Evolutionary conservation across 495 filamentous ascomycete genomes (phyloP).

Genomic region (Aspergillus mulundensis): DNA sequence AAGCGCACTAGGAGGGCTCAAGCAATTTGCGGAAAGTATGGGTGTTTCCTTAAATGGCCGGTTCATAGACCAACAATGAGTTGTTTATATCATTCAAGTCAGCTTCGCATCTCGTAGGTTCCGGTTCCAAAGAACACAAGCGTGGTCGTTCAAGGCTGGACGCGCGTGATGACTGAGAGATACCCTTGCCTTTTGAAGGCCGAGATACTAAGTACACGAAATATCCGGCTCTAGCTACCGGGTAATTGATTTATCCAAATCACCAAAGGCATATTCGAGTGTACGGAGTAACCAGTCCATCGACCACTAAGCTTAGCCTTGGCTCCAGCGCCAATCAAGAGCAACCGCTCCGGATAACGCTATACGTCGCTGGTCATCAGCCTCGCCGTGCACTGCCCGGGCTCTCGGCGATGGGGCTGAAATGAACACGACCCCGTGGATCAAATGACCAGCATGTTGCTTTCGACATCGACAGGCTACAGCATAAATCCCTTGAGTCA

Average conservation of each 20-base stretch:
- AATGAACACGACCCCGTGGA: background rate
- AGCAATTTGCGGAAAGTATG: slow-evolving; percentile 2
- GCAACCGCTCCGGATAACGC: too few relatives aligned
- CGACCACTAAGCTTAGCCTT: background rate
- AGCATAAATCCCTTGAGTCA: background rate
- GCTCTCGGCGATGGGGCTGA: background rate
- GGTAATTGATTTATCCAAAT: too few relatives aligned
- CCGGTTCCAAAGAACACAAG: too few relatives aligned
- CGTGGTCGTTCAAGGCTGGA: too few relatives aligned
- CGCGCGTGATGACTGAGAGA: too few relatives aligned
- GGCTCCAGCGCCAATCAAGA: background rate
- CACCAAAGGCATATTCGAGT: too few relatives aligned
- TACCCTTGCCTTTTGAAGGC: too few relatives aligned
- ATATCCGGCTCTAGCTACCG: too few relatives aligned
- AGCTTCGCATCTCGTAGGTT: background rate
- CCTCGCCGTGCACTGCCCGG: background rate
- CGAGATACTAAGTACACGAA: too few relatives aligned
- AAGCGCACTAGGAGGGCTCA: slow-evolving; percentile 6
- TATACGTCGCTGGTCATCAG: too few relatives aligned
- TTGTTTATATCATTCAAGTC: slow-evolving; percentile 10
- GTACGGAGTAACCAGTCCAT: too few relatives aligned
- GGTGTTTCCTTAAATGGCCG: slow-evolving; percentile 17
- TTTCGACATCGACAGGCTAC: background rate
- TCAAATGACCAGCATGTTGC: background rate
- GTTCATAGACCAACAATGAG: slow-evolving; percentile 22